Evolutionary conservation across 371 early-diverging fungal species (phyloP), one percentile per base, ranked within the genome.

Genomic region (Rhizopus stolonifer): DNA sequence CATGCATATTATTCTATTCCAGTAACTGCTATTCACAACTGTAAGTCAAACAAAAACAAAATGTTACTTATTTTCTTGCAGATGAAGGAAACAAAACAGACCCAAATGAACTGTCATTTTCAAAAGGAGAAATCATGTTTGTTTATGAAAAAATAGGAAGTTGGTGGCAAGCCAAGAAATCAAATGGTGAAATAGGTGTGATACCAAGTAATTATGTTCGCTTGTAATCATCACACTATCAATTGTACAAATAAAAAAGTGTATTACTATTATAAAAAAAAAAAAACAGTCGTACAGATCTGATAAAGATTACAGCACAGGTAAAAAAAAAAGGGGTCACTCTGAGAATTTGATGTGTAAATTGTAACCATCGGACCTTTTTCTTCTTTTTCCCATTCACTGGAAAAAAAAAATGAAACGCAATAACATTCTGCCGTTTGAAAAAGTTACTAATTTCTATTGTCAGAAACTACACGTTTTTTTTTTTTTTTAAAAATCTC

Each of bases 161-260:
- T 58, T 96, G 96, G 96, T 96, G 96, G 96, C 90, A 94, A 69
- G 95, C 91, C 40, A 84, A 85, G 54, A 86, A 87, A 60, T 70
- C 80, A 31, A 84, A 92, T 66, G 94, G 94, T 13, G 61, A 74
- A 1, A 63, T 87, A 11, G 96, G 96, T 43, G 92, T 96, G 72
- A 92, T 88, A 7, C 96, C 96, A n/a, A 86, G 88, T 68, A 96
- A 96, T 74, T 96, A 92, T 59, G 65, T 84, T 60, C 65, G 64
- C 21, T 19, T 21, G 36, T n/a, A 15, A 36, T 36, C 10, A 10
- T 29, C 10, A n/a, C n/a, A n/a, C n/a, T n/a, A 29, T 10, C 31
- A 29, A 7, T 29, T 29, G 31, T 29, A 29, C 10, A 36, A 36
- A 36, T 36, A n/a, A 36, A 36, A 15, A 36, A 7, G 31, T 29